Percentiles rank a stretch among this genome's conserved stretches.
Evolutionary conservation across 2,329 filamentous ascomycete species (phyloP).

Genomic region (Talaromyces pinophilus): DNA sequence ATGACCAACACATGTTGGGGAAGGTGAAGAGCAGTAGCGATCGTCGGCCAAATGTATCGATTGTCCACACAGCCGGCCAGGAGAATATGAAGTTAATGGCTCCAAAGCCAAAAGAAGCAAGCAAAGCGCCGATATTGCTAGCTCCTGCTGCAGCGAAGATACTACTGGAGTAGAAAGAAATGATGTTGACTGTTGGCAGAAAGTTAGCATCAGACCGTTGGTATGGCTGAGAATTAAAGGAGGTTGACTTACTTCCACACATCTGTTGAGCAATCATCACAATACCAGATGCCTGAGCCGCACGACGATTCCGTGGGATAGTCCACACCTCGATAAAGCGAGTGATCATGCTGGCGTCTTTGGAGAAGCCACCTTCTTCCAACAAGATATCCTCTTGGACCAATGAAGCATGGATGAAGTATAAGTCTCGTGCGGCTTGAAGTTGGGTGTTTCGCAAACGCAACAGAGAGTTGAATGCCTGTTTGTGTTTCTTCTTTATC

Average conservation of each 20-base stretch:
- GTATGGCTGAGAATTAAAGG: not conserved
- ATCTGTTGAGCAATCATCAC: conserved; percentile 80
- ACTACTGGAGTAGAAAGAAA: conserved; percentile 73
- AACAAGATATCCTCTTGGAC: conserved; percentile 44
- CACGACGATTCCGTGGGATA: conserved; percentile 54
- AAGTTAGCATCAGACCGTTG: not conserved
- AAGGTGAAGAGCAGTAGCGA: conserved; percentile 66
- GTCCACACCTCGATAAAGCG: conserved; percentile 59
- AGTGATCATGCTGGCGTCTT: conserved; percentile 58
- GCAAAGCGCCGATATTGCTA: conserved; percentile 56
- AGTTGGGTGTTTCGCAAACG: conserved; percentile 60
- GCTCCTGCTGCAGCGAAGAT: conserved; percentile 59
- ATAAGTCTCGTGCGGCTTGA: conserved; percentile 64
- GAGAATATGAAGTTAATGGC: conserved; percentile 66
- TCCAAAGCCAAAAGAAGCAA: conserved; percentile 66
- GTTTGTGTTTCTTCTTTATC: conserved; percentile 63
- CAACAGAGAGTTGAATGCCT: conserved; percentile 63
- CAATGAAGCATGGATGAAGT: conserved; percentile 59
- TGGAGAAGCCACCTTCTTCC: conserved; percentile 33
- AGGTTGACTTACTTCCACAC: conserved; percentile 52
- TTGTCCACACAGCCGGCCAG: conserved; percentile 65
- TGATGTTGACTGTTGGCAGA: conserved; percentile 59
- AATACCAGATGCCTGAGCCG: conserved; percentile 72
- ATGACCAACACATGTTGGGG: conserved; percentile 67
- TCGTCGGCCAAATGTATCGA: conserved; percentile 67